Evolutionary conservation across 208 protist genomes (phyloP), one percentile per base, ranked within the genome.

Genomic region (Sergeia podlipaevii): DNA sequence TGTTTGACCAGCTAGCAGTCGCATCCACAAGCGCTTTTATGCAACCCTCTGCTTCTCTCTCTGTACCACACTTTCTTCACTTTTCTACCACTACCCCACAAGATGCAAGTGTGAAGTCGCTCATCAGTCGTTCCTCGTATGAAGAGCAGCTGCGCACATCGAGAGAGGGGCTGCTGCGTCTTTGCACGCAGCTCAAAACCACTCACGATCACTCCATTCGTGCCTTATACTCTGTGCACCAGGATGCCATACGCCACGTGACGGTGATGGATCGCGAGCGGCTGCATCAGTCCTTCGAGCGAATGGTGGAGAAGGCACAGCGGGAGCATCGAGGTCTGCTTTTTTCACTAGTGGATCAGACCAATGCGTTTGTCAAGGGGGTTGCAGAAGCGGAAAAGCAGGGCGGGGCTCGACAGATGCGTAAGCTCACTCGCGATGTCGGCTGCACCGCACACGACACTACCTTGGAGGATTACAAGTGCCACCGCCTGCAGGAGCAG

Each of bases 291-390:
- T 20, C 56, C n/a, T 83, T 77, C 45, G 73, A 88, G 46, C 41
- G 58, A 37, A 49, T 75, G 38, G 60, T 85, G 48, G 61, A 72
- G n/a, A 67, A 77, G 46, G 47, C 74, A 58, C 68, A 81, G 51
- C 60, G 58, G 23, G 52, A 56, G 1, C 76, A 84, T n/a, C 80
- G 73, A n/a, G 76, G 82, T 10, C 32, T 79, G 11, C 73, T 89
- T 7, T 79, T 72, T 54, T 38, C 50, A 0, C 43, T 88, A 11
- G 51, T 88, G 2, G 56, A 60, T n/a, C 53, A 69, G 24, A 61
- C 54, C 18, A 75, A 87, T 51, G 45, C 45, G n/a, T 50, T 60
- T 8, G 47, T 67, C 0, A 55, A 27, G 17, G 29, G 30, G 7
- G 49, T 80, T n/a, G 45, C 55, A 2, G 57, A 80, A 27, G 4